Evolutionary conservation across 805 yeast genomes (phyloP), one percentile per base, ranked within the genome.

Genomic region (Isabelozyma heimii): DNA sequence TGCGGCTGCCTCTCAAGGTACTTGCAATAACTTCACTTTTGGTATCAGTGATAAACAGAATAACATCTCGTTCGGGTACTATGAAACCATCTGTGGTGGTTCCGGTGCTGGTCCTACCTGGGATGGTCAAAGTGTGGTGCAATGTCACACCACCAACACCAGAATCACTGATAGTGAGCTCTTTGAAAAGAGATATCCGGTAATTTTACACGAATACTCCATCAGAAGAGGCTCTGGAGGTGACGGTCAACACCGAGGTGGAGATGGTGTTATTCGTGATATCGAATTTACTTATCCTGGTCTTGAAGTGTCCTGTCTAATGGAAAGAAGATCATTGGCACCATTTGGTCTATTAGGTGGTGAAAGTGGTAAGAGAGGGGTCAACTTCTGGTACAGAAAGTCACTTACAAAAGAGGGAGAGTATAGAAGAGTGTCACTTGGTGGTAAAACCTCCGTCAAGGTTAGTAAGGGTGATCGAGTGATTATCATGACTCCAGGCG

Each of bases 1-100:
- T 5, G 87, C 90, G 73, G 97, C 97, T 2, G 97, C 91, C 55
- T 91, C 97, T 1, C 98, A 92, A 69, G 97, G 97, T 40, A 91
- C 94, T 51, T 89, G 97, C 66, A 92, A 94, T 68, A 94, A 92
- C 68, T 82, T 92, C 57, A 91, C 97, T 0, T 92, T 91, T 72
- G 97, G 97, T 20, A 81, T 80, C 26, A 89, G 85, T 52, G 92
- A 90, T 43, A 54, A 57, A 10, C 53, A 54, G 9, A 78, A 79
- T 49, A 65, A 69, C 8, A 75, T 79, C 49, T 90, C 91, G 0
- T 90, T 89, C 65, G 97, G 97, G 0, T 91, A 91, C 65, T 91
- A 91, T 64, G 97, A 91, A 63, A 91, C 97, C 0, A 90, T 91
- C 51, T 94, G 96, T 50, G 97, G 97, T 51, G 97, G 97, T 0